Evolutionary conservation across 163 green algal genomes (phyloP).

Genomic region (Scenedesmus sp.): DNA sequence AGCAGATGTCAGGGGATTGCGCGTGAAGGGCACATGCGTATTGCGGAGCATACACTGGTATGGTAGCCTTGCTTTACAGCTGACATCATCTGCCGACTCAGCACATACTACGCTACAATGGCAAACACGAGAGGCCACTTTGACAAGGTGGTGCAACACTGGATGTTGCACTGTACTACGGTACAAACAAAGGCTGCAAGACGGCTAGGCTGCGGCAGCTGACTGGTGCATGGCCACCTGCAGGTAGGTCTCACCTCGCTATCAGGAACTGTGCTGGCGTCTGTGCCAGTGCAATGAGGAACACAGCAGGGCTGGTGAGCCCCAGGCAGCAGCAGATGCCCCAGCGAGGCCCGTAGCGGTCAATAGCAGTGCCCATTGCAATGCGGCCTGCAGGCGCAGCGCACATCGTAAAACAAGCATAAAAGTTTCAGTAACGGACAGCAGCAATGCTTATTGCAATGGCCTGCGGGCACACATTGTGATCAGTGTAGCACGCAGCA

Average conservation of each 20-base stretch:
- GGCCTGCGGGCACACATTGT: too few relatives aligned
- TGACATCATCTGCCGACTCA: background rate
- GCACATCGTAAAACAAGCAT: background rate
- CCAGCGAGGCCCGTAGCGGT: constrained; percentile 70
- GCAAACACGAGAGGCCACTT: background rate
- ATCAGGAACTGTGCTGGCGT: background rate
- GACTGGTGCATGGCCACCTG: background rate
- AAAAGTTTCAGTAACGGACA: background rate
- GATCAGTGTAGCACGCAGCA: background rate
- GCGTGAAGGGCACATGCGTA: background rate
- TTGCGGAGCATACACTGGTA: background rate
- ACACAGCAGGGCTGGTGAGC: constrained; percentile 74
- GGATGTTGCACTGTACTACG: too few relatives aligned
- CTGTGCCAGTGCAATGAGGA: constrained; percentile 77
- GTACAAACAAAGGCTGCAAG: too few relatives aligned
- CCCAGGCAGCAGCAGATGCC: constrained; percentile 73
- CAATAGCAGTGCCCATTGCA: background rate
- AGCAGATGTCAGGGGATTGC: background rate
- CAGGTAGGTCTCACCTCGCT: background rate
- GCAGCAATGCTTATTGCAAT: background rate
- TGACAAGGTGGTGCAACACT: background rate
- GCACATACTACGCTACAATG: background rate
- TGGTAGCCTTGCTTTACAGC: background rate
- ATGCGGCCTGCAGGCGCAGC: background rate
- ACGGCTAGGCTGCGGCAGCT: too few relatives aligned